Conservation (phyloP, 345 rosid species). For the Psidium guajava region DNA sequence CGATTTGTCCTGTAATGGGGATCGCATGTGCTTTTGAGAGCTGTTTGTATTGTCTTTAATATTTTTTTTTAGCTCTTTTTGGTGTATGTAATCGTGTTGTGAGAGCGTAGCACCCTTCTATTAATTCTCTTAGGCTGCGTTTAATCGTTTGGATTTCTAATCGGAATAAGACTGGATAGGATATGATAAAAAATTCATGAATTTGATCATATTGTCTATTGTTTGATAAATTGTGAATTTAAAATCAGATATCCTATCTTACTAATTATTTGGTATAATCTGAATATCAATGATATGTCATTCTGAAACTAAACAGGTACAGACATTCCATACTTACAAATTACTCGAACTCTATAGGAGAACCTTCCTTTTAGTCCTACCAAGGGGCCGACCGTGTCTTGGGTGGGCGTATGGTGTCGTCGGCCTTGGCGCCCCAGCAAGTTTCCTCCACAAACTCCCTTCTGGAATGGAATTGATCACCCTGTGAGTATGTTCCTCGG, state of each 20-base stretch:
- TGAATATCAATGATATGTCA: background rate
- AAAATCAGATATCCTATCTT: too few relatives aligned
- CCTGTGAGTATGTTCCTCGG: conserved; percentile 68
- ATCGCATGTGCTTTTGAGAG: background rate
- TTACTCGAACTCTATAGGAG: conserved; percentile 6
- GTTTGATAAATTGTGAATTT: too few relatives aligned
- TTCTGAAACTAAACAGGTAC: background rate
- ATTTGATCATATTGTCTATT: too few relatives aligned
- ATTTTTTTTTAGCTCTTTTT: too few relatives aligned
- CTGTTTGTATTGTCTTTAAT: too few relatives aligned
- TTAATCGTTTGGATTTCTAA: too few relatives aligned
- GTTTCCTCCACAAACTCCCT: conserved; percentile 43
- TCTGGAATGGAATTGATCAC: conserved; percentile 59
- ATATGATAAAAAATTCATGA: too few relatives aligned
- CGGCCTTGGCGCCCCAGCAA: conserved; percentile 46
- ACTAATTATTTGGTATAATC: background rate
- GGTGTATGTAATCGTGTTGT: background rate
- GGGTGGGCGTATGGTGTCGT: conserved; percentile 61
- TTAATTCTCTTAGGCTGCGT: background rate
- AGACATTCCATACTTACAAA: background rate
- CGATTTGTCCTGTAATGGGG: background rate
- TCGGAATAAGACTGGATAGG: too few relatives aligned
- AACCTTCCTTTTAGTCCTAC: conserved; percentile 94
- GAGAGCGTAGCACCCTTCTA: background rate
- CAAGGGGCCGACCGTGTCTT: conserved; percentile 92